Evolutionary conservation across 2,329 filamentous ascomycete species (phyloP), one percentile per base, ranked within the genome.

Genomic region (Pyrenochaeta sp.): DNA sequence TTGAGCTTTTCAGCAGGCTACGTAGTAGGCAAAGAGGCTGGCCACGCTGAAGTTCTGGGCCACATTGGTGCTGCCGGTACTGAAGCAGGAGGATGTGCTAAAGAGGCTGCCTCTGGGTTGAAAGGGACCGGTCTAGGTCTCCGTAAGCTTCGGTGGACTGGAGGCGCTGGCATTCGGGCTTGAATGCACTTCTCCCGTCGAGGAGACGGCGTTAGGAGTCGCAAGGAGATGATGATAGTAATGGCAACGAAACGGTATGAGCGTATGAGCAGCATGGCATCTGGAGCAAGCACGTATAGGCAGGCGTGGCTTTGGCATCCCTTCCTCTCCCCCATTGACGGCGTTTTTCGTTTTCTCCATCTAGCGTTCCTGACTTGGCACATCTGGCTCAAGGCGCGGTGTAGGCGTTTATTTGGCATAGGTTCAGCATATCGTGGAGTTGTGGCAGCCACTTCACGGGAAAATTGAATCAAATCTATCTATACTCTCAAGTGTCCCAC

Each of bases 1-100:
- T 83, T 89, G 60, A 87, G 86, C 65, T 90, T 89, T 72, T 85
- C 85, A 0, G 87, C 87, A 3, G 87, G 87, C 1, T 89, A 89
- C 66, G 83, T 85, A 13, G 80, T 88, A 13, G 87, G 87, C 10
- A 82, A 82, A 53, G 86, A 89, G 62, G 82, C 85, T 4, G 86
- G 85, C 1, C 79, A 81, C 50, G 76, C 83, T 2, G 86, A 88
- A 67, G 81, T 70, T 7, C 61, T 76, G 57, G 69, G 72, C 24
- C 72, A 76, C 45, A 42, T 76, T 42, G 72, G 72, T 22, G 53
- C 59, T 50, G 72, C 62, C 4, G 69, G 72, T 2, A 52, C 57
- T 7, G 74, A 76, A 19, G 72, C 71, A 9, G 72, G 74, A 7
- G 62, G 71, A 6, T 77, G 75, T 57, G 68, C 72, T 19, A 73